phyloP scores from a whole-genome alignment of 176 grass and related monocot genomes.

The Carex pumila region DNA sequence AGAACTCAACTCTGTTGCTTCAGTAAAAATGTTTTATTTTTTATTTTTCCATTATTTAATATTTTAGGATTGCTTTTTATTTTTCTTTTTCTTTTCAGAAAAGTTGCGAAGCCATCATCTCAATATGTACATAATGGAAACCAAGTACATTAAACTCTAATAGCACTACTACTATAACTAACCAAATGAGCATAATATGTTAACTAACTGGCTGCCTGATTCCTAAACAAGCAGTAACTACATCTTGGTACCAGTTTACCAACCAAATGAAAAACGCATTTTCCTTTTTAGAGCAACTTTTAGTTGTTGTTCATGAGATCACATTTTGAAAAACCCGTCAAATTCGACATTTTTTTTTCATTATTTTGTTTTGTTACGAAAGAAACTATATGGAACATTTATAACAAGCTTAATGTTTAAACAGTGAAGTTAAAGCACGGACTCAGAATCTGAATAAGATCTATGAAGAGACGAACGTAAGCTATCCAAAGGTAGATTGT shows the following conservation, averaged over 20 bases:
- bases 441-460: slow-evolving; percentile 8
- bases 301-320: not conserved
- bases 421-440: slow-evolving; percentile 12
- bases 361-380: not conserved
- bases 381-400: not conserved
- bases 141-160: not conserved
- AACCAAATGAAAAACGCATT: not conserved
- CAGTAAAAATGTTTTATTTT: slow-evolving; percentile 1
- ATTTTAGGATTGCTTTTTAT: not conserved
- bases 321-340: not conserved
- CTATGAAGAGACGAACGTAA: not conserved
- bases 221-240: not conserved
- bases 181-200: not conserved
- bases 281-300: not conserved
- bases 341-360: not conserved
- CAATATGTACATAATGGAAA: not conserved
- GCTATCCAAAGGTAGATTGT: not conserved
- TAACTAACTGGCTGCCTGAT: not conserved
- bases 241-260: not conserved
- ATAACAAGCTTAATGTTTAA: not conserved
- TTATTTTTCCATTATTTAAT: not conserved
- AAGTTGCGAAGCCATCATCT: not conserved
- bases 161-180: not conserved
- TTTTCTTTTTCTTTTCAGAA: not conserved
- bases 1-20: slow-evolving; percentile 11